A percentile compares a stretch with the other conserved stretches of the same genome.
These are phyloP conservation scores for Corylus americana DNA, from an alignment of 306 rosid species.

Conservation along the genomic window DNA sequence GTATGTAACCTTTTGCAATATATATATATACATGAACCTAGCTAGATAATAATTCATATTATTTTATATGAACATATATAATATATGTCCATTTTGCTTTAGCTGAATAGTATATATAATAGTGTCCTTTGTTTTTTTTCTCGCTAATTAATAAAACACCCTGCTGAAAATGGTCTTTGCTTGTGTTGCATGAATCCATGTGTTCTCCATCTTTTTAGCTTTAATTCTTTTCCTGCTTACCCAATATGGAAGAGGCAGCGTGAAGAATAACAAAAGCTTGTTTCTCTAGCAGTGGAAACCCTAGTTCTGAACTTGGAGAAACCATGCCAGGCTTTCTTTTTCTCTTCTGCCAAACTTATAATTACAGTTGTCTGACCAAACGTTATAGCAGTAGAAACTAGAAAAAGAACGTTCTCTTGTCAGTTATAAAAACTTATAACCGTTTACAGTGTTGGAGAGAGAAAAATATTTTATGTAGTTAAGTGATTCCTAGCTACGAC, in stretches of 20 bases:
- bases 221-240: not conserved
- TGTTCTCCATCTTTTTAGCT: not conserved
- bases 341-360: constrained; percentile 1
- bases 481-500: not conserved
- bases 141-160: not conserved
- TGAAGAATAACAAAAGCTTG: not conserved
- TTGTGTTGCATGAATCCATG: not conserved
- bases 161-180: not conserved
- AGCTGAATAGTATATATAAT: not conserved
- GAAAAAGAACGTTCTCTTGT: constrained; percentile 1
- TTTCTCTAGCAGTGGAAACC: not conserved
- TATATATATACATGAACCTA: not conserved
- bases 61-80: not conserved
- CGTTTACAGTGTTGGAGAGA: constrained; percentile 1
- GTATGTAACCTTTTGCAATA: not conserved
- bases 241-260: not conserved
- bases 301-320: not conserved
- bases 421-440: not conserved
- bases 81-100: not conserved
- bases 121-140: not conserved
- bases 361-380: not conserved
- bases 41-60: not conserved
- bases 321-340: not conserved
- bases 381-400: not conserved
- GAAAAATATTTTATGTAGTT: not conserved